Conservation (phyloP, 2,329 filamentous ascomycete species). For the Clathrospora elynae region DNA sequence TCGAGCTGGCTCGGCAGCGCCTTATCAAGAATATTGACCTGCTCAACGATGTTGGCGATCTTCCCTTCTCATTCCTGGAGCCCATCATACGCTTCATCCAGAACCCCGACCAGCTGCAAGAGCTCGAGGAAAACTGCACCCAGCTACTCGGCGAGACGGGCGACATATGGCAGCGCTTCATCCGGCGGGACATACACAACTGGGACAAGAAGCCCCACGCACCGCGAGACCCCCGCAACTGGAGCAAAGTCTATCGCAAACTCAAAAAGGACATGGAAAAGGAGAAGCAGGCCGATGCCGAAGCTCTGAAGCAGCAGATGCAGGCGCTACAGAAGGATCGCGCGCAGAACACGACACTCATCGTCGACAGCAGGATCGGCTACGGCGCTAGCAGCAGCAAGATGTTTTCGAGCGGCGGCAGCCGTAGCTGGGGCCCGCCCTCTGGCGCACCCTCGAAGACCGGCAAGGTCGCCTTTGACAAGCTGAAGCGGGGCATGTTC, state of each 20-base stretch:
- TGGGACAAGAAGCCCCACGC: slow-evolving; percentile 67
- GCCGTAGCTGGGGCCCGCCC: slow-evolving; percentile 28
- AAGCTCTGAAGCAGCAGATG: slow-evolving; percentile 41
- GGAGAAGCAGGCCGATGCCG: slow-evolving; percentile 41
- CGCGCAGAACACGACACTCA: slow-evolving; percentile 38
- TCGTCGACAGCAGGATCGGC: slow-evolving; percentile 36
- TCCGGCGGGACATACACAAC: slow-evolving; percentile 74
- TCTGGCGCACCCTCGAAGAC: slow-evolving; percentile 39
- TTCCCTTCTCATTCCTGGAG: slow-evolving; percentile 69
- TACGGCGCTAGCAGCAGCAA: slow-evolving; percentile 27
- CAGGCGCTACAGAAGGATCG: slow-evolving; percentile 39
- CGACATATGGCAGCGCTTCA: slow-evolving; percentile 79
- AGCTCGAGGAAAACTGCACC: slow-evolving; percentile 75
- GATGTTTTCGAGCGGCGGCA: slow-evolving; percentile 24
- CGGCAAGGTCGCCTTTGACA: slow-evolving; percentile 45
- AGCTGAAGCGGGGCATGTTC: slow-evolving; percentile 41
- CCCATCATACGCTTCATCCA: slow-evolving; percentile 74
- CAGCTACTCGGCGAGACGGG: slow-evolving; percentile 72
- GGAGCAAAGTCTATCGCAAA: slow-evolving; percentile 75
- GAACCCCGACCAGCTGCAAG: slow-evolving; percentile 71
- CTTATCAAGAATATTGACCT: slow-evolving; percentile 50
- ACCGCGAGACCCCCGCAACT: slow-evolving; percentile 68
- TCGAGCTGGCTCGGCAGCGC: slow-evolving; percentile 48
- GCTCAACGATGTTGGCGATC: slow-evolving; percentile 71
- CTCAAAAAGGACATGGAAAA: slow-evolving; percentile 49